Percentiles rank a stretch among this genome's conserved stretches.
These are phyloP conservation scores for Boletus tylopilopsis DNA, from an alignment of 768 basidiomycete genomes.

Conservation along the genomic window DNA sequence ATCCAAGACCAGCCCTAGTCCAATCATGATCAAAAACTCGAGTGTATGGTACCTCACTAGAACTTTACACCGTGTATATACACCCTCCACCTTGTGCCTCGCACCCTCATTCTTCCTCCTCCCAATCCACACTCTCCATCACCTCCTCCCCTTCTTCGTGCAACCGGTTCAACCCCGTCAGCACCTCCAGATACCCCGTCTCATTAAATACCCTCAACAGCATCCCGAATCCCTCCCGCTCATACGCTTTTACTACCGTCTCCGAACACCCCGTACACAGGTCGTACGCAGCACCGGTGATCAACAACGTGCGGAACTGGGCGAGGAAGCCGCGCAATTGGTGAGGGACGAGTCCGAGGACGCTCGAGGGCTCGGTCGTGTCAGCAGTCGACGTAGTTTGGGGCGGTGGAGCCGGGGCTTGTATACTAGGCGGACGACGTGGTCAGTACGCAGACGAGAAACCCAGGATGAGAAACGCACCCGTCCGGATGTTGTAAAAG, in stretches of 20 bases:
- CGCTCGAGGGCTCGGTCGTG: constrained; percentile 35
- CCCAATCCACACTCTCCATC: constrained; percentile 74
- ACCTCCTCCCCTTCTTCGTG: constrained; percentile 71
- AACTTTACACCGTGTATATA: too few species aligned
- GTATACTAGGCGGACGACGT: not conserved
- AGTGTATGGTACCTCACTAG: too few species aligned
- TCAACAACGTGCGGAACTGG: constrained; percentile 79
- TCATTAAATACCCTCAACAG: constrained; percentile 82
- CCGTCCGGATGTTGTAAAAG: constrained; percentile 87
- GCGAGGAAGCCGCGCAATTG: constrained; percentile 89
- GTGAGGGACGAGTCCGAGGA: constrained; percentile 89
- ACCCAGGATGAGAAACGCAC: constrained; percentile 40
- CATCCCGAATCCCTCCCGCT: constrained; percentile 75
- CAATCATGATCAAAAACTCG: too few species aligned
- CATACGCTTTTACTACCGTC: constrained; percentile 77
- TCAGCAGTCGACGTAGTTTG: constrained; percentile 16
- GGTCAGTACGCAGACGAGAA: not conserved
- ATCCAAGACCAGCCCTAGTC: too few species aligned
- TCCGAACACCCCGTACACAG: constrained; percentile 90
- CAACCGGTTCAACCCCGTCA: constrained; percentile 79
- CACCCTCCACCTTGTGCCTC: too few species aligned
- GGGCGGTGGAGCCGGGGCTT: constrained; percentile 70
- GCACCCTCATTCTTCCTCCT: constrained; percentile 44
- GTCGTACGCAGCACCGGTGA: constrained; percentile 84
- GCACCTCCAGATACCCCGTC: constrained; percentile 60